phyloP scores from a whole-genome alignment of 73 alveolate species.

The Paramecium pentaurelia region DNA sequence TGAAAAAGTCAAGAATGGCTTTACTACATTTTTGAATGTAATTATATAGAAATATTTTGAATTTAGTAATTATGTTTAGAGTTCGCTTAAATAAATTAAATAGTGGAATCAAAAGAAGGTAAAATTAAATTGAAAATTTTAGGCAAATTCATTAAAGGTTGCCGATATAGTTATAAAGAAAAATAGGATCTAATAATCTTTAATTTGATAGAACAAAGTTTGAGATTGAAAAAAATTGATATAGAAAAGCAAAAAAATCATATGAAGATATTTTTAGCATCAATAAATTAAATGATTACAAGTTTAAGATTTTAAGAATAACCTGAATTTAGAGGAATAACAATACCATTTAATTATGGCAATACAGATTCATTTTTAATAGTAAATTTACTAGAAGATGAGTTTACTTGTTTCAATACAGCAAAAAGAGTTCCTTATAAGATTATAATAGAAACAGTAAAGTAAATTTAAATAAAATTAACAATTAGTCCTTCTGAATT shows the following conservation, averaged over 20 bases:
- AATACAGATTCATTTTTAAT: background rate
- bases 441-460: conserved; percentile 58
- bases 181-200: background rate
- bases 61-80: background rate
- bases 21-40: background rate
- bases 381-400: conserved; percentile 72
- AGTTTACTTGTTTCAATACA: conserved; percentile 80
- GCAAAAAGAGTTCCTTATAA: conserved; percentile 93
- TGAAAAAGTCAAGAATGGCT: background rate
- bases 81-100: background rate
- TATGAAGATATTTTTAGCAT: background rate
- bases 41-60: background rate
- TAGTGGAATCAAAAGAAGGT: background rate
- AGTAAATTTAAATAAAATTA: background rate
- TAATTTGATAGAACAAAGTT: background rate
- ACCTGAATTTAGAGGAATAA: background rate
- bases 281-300: background rate
- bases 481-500: background rate
- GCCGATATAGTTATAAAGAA: background rate
- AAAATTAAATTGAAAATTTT: background rate
- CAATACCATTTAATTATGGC: background rate
- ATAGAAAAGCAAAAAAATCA: background rate
- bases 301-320: background rate
- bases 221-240: background rate
- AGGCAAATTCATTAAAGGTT: background rate